Base-by-base conservation (phyloP, 495 filamentous ascomycete species). In the Lepraria neglecta region DNA sequence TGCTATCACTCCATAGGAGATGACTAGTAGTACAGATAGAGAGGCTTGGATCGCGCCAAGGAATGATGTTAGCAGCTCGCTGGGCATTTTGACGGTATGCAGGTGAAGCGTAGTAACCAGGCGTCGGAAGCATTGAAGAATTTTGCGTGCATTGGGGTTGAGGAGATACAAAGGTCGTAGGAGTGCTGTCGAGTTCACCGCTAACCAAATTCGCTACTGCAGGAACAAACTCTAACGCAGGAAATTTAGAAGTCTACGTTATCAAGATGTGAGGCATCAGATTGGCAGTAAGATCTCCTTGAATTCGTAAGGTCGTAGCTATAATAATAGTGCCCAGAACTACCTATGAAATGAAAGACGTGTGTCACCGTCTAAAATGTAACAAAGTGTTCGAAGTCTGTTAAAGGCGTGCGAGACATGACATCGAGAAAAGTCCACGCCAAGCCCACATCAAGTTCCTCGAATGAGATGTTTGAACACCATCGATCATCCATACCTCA, bases 41-140 rank as follows among this genome's bases (percentile, higher is more conserved):
- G 79, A 82, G 30, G 87, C 87, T 68, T 91, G 87, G 11, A 91
- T 69, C 21, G 86, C 87, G 1, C 84, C 86, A 3, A 90, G 64
- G 61, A 90, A 87, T 27, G 86, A 82, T 15, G 51, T 64, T 14
- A 61, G 31, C 17, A 64, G 17, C 31, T 64, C 63, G 27, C 44
- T 61, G 17, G 63, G 15, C 63, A 64, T 64, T 5, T 42, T 64
- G 27, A 52, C 5, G 17, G 12, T 6, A 15, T 15, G 10, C 15
- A 19, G 35, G 35, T 38, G 35, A 38, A 7, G 35, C 35, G 0
- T 12, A 38, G 35, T 38, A 38, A 10, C 35, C 35, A 7, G 12
- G 12, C 35, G 12, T 38, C 12, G 35, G 35, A 38, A 38, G 35
- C 35, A 38, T 12, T 7, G 35, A 38, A 12, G 7, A 38, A 12